Evolutionary conservation across 495 filamentous ascomycete genomes (phyloP).

Genomic region (Aspergillus sclerotioniger): DNA sequence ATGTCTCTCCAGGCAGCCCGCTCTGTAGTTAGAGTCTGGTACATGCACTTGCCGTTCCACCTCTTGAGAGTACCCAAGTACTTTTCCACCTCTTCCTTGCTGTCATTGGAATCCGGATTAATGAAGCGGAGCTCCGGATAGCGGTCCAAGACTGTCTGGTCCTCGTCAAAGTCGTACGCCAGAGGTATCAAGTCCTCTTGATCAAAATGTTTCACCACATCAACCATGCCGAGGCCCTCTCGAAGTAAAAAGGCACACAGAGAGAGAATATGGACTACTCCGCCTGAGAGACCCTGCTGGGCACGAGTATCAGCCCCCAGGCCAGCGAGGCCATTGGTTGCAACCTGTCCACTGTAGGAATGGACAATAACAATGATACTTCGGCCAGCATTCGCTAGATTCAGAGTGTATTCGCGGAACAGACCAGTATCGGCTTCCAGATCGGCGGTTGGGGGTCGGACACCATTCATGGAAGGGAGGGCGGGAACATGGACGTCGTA

Average conservation of each 20-base stretch:
- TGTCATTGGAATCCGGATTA: background rate
- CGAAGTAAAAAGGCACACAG: background rate
- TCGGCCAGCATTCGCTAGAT: constrained; percentile 9
- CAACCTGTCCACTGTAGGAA: constrained; percentile 16
- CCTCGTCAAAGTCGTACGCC: constrained; percentile 7
- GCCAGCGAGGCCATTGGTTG: constrained; percentile 10
- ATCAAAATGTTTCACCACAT: constrained; percentile 1
- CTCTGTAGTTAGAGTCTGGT: background rate
- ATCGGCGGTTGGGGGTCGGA: constrained; percentile 9
- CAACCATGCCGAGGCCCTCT: constrained; percentile 7
- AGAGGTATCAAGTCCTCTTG: constrained; percentile 5
- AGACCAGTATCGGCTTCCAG: constrained; percentile 9
- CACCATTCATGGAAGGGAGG: constrained; percentile 7
- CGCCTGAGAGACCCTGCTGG: background rate
- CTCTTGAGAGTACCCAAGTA: constrained; percentile 2
- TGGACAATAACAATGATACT: constrained; percentile 8
- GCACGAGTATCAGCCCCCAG: background rate
- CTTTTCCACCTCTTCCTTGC: constrained; percentile 6
- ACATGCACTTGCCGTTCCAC: constrained; percentile 9
- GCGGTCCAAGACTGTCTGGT: constrained; percentile 5
- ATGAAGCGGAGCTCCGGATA: constrained; percentile 2
- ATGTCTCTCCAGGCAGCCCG: constrained; percentile 11
- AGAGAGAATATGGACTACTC: background rate
- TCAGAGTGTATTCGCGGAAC: constrained; percentile 7
- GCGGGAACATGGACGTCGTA: constrained; percentile 12